Base-by-base conservation (phyloP, 352 stramenopile species). In the Phytopythium aichiense region DNA sequence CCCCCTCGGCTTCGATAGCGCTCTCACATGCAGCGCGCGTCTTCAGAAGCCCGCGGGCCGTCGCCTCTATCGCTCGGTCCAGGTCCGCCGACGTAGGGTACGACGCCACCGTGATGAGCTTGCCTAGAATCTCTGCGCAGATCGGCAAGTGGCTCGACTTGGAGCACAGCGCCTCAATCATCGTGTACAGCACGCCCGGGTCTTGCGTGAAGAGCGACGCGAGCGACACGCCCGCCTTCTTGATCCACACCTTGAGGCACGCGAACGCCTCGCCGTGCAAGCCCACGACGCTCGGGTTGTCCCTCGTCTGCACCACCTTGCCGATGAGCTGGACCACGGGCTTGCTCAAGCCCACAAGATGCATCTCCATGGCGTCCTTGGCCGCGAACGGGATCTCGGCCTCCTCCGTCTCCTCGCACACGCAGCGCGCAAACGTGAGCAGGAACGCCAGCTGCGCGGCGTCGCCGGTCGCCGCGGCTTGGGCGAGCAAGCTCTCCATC, bases 391-490 rank as follows among this genome's bases (percentile, higher is more conserved):
- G 60, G 31, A 91, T 54, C 57, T 89, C 75, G 18, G 76, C 79
- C 23, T 88, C 76, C 43, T 86, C 69, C 58, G 89, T 78, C 65
- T 89, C 79, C 42, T 91, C 82, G 59, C 79, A 87, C 13, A 91
- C 67, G 63, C 73, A 88, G 18, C 79, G 74, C 43, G 79, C 65
- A 56, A 88, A 77, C 2, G 68, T 71, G 37, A 91, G 60, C 58
- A 88, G 73, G 46, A 88, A 85, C 2, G 69, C 58, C 22, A 88
- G 63, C 20, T 76, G 63, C 25, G 60, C 68, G 22, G 67, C 63
- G 43, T 77, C 53, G n/a, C 74, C 69, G 0, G 63, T 60, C 7
- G 61, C 63, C 11, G 65, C 64, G 16, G 65, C 67, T 33, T 62
- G 71, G 0, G 64, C 49, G 9, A 81, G 53, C 11, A 86, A 52